A percentile compares a stretch with the other conserved stretches of the same genome.
Conservation (phyloP, 805 yeast genomes). For the Metschnikowia aberdeeniae region DNA sequence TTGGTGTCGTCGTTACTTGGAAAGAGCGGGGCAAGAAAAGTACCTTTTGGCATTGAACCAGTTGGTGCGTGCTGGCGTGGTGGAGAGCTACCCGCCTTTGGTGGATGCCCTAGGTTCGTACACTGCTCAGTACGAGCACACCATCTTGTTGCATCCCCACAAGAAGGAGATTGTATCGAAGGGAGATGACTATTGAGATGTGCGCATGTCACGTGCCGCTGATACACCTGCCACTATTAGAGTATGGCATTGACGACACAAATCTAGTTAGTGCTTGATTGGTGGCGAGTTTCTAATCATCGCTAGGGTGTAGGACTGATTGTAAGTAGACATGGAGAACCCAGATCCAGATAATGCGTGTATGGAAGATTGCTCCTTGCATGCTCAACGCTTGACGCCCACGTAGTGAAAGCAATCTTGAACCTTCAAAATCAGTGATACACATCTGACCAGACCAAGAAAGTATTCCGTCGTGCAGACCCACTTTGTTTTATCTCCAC, state of each 20-base stretch:
- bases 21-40: constrained; percentile 86
- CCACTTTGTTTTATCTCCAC: not conserved
- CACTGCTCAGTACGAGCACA: constrained; percentile 97
- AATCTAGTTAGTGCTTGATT: too few relatives aligned
- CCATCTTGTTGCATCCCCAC: constrained; percentile 84
- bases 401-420: too few relatives aligned
- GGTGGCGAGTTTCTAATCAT: too few relatives aligned
- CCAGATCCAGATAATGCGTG: too few relatives aligned
- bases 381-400: too few relatives aligned
- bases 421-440: too few relatives aligned
- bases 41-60: constrained; percentile 82
- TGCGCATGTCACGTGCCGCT: not conserved
- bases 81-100: constrained; percentile 91
- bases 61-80: constrained; percentile 80
- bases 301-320: too few relatives aligned
- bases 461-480: too few relatives aligned
- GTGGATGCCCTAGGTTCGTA: constrained; percentile 78
- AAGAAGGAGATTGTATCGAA: constrained; percentile 91
- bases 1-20: constrained; percentile 93
- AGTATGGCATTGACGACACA: too few relatives aligned
- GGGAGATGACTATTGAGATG: constrained; percentile 78
- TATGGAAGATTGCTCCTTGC: too few relatives aligned
- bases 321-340: too few relatives aligned
- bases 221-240: not conserved
- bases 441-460: too few relatives aligned